Evolutionary conservation across 2,329 filamentous ascomycete genomes (phyloP).

Genomic region (Cordyceps pruinosa): DNA sequence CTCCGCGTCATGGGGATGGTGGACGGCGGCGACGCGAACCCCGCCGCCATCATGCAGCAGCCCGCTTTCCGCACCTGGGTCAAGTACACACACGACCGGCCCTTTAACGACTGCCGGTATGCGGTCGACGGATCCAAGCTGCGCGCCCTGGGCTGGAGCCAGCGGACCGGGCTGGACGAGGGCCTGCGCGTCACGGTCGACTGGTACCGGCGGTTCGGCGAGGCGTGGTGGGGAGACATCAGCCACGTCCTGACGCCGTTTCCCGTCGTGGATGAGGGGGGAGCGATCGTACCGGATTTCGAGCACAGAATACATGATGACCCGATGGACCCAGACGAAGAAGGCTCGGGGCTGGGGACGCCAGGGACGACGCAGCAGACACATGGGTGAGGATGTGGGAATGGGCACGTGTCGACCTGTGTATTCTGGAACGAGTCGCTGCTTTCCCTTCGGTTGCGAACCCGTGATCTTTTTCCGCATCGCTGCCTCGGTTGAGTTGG

Average conservation of each 20-base stretch:
- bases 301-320: slow-evolving; percentile 29
- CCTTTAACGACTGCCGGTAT: slow-evolving; percentile 71
- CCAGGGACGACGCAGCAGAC: too few relatives aligned
- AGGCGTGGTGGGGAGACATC: slow-evolving; percentile 68
- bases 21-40: slow-evolving; percentile 40
- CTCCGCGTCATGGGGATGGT: slow-evolving; percentile 55
- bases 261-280: slow-evolving; percentile 50
- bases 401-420: too few relatives aligned
- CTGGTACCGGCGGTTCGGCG: slow-evolving; percentile 62
- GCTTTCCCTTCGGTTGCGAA: too few relatives aligned
- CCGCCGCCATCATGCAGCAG: slow-evolving; percentile 21
- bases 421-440: too few relatives aligned
- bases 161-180: slow-evolving; percentile 56
- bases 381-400: background rate
- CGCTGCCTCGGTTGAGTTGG: too few relatives aligned
- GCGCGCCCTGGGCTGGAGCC: slow-evolving; percentile 60
- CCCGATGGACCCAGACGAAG: slow-evolving; percentile 17
- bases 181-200: slow-evolving; percentile 59
- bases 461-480: too few relatives aligned
- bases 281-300: slow-evolving; percentile 48
- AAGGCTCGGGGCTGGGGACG: background rate
- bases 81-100: slow-evolving; percentile 69
- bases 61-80: slow-evolving; percentile 52
- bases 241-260: slow-evolving; percentile 62
- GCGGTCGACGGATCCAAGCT: slow-evolving; percentile 65